Conservation (phyloP, 345 rosid species). For the Gossypium longicalyx region DNA sequence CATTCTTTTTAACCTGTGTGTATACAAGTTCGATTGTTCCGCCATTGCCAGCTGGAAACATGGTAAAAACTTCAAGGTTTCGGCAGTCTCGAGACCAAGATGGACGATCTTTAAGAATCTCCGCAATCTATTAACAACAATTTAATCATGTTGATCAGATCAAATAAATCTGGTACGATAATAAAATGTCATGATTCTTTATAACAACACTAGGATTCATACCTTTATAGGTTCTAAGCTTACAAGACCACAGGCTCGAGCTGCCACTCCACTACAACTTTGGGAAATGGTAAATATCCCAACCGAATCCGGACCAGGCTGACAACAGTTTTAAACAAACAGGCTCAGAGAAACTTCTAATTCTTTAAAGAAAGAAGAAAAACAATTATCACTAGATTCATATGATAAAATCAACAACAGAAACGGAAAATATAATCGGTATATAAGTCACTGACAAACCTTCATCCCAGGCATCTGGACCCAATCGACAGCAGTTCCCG, state of each 20-base stretch:
- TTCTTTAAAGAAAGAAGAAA: neutral
- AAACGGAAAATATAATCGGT: neutral
- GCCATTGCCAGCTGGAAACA: slow-evolving; percentile 93
- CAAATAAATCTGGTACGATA: neutral
- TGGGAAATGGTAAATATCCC: slow-evolving; percentile 99
- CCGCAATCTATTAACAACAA: slow-evolving; percentile 66
- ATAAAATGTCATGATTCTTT: neutral
- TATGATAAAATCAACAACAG: neutral
- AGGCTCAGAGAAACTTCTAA: neutral
- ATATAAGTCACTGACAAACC: slow-evolving; percentile 36
- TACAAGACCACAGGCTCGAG: slow-evolving; percentile 99
- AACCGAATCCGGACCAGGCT: slow-evolving; percentile 99
- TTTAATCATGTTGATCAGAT: neutral
- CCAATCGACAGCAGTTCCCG: slow-evolving; percentile 99
- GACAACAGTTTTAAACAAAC: slow-evolving; percentile 17
- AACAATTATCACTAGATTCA: neutral
- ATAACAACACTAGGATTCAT: slow-evolving; percentile 2
- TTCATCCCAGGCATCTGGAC: slow-evolving; percentile 99
- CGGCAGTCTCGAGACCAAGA: slow-evolving; percentile 99
- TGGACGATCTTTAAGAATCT: slow-evolving; percentile 97
- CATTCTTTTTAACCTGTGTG: slow-evolving; percentile 53
- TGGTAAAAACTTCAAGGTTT: slow-evolving; percentile 90
- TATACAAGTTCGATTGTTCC: slow-evolving; percentile 93
- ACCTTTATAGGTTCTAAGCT: slow-evolving; percentile 95
- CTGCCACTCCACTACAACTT: slow-evolving; percentile 99